Conservation (phyloP, 805 yeast species). For the Grigorovia transvaalensis region DNA sequence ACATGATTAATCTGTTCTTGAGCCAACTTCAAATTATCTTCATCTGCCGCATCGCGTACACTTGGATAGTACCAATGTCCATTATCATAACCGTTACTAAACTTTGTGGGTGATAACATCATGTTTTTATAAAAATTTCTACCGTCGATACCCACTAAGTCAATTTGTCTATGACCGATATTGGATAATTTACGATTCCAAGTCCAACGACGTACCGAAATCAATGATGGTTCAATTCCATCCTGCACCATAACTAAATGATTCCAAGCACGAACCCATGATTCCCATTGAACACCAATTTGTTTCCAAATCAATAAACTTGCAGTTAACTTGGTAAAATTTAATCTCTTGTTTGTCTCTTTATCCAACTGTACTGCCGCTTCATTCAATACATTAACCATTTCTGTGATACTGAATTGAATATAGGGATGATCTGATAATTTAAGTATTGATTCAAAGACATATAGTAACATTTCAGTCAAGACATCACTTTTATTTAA, state of each 20-base stretch:
- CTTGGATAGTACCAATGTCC: constrained; percentile 55
- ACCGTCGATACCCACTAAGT: constrained; percentile 33
- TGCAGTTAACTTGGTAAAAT: constrained; percentile 21
- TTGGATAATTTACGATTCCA: constrained; percentile 63
- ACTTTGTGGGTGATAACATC: constrained; percentile 57
- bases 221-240: constrained; percentile 62
- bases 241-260: constrained; percentile 37
- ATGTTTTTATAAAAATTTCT: constrained; percentile 61
- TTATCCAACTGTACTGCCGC: constrained; percentile 37
- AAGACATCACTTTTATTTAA: constrained; percentile 45
- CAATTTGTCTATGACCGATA: constrained; percentile 45
- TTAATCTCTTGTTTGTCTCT: constrained; percentile 16
- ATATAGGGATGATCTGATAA: constrained; percentile 68
- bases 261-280: constrained; percentile 58
- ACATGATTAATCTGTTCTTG: constrained; percentile 41
- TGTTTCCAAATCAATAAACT: constrained; percentile 33
- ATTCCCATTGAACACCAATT: constrained; percentile 38
- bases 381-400: constrained; percentile 35
- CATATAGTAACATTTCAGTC: constrained; percentile 42
- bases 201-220: constrained; percentile 64
- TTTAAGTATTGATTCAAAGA: constrained; percentile 44
- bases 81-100: constrained; percentile 34
- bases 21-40: constrained; percentile 41
- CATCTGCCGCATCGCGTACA: constrained; percentile 54
- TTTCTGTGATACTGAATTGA: constrained; percentile 49